Conservation (phyloP, 2,329 filamentous ascomycete genomes). For the Mollisiaceae sp. region DNA sequence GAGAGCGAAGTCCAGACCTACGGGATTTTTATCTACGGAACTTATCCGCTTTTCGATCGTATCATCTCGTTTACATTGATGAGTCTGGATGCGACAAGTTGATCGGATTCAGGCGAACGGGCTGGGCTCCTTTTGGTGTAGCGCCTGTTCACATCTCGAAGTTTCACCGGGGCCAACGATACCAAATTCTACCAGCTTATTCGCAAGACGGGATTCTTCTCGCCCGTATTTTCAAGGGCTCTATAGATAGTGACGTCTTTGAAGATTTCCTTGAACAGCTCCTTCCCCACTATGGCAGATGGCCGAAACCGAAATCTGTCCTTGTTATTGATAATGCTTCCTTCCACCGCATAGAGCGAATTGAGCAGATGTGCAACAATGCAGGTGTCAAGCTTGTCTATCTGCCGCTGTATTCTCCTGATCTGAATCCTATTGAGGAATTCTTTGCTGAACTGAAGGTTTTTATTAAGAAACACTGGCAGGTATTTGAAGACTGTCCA, state of each 20-base stretch:
- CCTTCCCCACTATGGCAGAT: conserved; percentile 42
- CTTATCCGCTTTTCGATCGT: conserved; percentile 42
- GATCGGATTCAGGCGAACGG: conserved; percentile 43
- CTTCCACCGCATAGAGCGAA: conserved; percentile 39
- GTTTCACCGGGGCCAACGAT: conserved; percentile 34
- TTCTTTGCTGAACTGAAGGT: conserved; percentile 38
- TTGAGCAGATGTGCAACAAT: conserved; percentile 39
- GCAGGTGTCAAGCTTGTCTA: conserved; percentile 35
- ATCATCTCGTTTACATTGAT: conserved; percentile 46
- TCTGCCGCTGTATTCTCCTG: conserved; percentile 32
- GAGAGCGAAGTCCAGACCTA: conserved; percentile 43
- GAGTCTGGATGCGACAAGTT: conserved; percentile 47
- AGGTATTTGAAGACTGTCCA: conserved; percentile 27
- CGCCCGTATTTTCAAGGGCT: conserved; percentile 38
- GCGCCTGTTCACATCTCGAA: conserved; percentile 37
- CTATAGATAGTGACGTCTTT: conserved; percentile 39
- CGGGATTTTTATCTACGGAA: conserved; percentile 45
- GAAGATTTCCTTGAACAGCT: conserved; percentile 44
- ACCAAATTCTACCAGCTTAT: conserved; percentile 39
- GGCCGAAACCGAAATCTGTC: conserved; percentile 44
- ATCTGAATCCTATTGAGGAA: conserved; percentile 38
- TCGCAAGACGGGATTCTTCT: conserved; percentile 37
- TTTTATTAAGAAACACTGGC: conserved; percentile 36
- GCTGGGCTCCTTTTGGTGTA: conserved; percentile 45
- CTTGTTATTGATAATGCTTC: conserved; percentile 47